phyloP scores from a whole-genome alignment of 192 early-diverging fungal genomes.

The Polychytrium aggregatum region DNA sequence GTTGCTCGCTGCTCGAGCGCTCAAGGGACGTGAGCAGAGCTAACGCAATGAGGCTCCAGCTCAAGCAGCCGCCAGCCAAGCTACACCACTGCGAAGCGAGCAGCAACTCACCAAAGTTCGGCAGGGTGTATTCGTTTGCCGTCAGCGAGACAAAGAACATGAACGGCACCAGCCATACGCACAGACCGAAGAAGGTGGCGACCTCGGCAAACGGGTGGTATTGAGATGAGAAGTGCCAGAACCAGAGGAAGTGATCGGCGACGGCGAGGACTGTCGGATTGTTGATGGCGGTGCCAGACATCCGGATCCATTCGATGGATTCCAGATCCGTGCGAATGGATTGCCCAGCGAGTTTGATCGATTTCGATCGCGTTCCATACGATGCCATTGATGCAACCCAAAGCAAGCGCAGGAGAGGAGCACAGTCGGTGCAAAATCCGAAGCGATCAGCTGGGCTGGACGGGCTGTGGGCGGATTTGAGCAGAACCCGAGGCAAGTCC shows the following conservation, averaged over 20 bases:
- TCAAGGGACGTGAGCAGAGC: too few species aligned
- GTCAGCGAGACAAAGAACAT: constrained; percentile 85
- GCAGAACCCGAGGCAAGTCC: neutral
- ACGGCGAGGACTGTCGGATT: constrained; percentile 51
- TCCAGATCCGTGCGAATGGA: neutral
- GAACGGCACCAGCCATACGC: constrained; percentile 91
- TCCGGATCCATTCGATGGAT: neutral
- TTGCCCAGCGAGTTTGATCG: neutral
- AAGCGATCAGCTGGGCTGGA: neutral
- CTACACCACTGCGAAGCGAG: too few species aligned
- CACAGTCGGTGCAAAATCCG: neutral
- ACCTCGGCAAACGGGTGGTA: constrained; percentile 65
- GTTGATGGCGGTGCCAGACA: constrained; percentile 1
- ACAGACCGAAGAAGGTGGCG: constrained; percentile 84
- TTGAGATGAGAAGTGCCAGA: constrained; percentile 75
- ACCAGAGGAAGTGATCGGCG: constrained; percentile 90
- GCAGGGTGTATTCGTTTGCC: constrained; percentile 78
- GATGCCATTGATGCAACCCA: neutral
- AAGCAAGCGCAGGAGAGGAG: neutral
- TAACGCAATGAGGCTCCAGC: too few species aligned
- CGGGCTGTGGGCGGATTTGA: neutral
- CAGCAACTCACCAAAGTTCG: constrained; percentile 49
- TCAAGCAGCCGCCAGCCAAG: too few species aligned
- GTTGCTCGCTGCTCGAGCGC: too few species aligned
- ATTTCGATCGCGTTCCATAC: too few species aligned